A percentile compares a stretch with the other conserved stretches of the same genome.
Conservation (phyloP, 176 grass and related monocot genomes). For the Cenchrus fungigraminus region DNA sequence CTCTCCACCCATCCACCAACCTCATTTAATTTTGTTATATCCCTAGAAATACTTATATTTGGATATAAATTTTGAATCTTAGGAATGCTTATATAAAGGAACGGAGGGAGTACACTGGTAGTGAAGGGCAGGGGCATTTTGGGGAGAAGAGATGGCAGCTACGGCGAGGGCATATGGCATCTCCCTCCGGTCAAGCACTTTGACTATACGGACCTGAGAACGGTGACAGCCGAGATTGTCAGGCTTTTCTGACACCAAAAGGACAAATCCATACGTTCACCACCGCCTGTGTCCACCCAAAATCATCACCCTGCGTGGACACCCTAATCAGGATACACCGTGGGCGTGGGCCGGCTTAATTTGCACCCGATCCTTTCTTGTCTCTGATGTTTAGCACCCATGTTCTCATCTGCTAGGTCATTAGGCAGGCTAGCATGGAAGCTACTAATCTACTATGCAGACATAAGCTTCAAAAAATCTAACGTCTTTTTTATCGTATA, state of each 20-base stretch:
- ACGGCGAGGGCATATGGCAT: background rate
- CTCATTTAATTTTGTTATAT: too few species aligned
- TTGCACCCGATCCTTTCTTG: background rate
- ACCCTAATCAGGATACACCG: background rate
- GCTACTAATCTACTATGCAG: background rate
- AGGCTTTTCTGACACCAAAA: slow-evolving; percentile 57
- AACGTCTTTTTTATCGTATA: too few species aligned
- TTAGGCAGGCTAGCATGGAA: background rate
- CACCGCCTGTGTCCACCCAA: slow-evolving; percentile 20
- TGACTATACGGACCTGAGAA: slow-evolving; percentile 54
- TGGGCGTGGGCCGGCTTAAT: background rate
- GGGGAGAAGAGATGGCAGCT: background rate
- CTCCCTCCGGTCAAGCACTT: slow-evolving; percentile 57
- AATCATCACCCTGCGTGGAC: background rate
- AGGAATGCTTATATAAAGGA: too few species aligned
- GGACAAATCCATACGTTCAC: slow-evolving; percentile 13
- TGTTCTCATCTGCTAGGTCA: background rate
- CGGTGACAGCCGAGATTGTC: slow-evolving; percentile 64
- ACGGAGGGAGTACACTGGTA: background rate
- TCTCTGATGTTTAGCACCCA: background rate
- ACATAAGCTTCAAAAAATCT: too few species aligned
- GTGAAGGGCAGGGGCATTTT: slow-evolving; percentile 27
- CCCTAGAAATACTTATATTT: too few species aligned
- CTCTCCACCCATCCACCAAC: too few species aligned
- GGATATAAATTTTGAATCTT: too few species aligned